Evolutionary conservation across 2,329 filamentous ascomycete species (phyloP).

Genomic region (Pseudovirgaria hyperparasitica): DNA sequence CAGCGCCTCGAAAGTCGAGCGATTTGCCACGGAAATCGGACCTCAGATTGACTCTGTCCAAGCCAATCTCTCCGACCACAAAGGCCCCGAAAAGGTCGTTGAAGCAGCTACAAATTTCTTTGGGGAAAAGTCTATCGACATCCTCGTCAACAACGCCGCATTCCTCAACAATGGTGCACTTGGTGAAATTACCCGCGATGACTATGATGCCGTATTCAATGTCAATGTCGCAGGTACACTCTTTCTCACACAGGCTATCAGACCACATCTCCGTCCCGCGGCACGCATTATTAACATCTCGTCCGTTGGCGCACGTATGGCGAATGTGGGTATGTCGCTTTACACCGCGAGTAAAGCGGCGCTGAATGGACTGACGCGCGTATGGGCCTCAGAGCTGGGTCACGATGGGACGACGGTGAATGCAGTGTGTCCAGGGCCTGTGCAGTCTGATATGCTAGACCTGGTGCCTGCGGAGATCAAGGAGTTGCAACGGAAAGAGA

Average conservation of each 20-base stretch:
- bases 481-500: slow-evolving; percentile 33
- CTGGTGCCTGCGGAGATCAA: slow-evolving; percentile 34
- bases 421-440: slow-evolving; percentile 42
- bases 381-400: slow-evolving; percentile 44
- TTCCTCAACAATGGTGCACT: slow-evolving; percentile 5
- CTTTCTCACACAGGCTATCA: slow-evolving; percentile 36
- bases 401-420: slow-evolving; percentile 43
- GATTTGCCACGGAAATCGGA: slow-evolving; percentile 22
- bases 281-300: slow-evolving; percentile 43
- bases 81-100: slow-evolving; percentile 24
- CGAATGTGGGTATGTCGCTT: slow-evolving; percentile 29
- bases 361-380: slow-evolving; percentile 42
- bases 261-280: slow-evolving; percentile 31
- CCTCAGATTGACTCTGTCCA: slow-evolving; percentile 23
- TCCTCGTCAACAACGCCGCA: slow-evolving; percentile 23
- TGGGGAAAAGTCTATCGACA: too few species aligned
- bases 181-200: slow-evolving; percentile 27
- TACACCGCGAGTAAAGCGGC: slow-evolving; percentile 45
- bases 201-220: slow-evolving; percentile 37
- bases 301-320: slow-evolving; percentile 34
- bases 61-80: slow-evolving; percentile 25
- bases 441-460: slow-evolving; percentile 41
- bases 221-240: slow-evolving; percentile 40
- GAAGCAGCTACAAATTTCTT: too few species aligned
- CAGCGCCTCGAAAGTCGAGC: slow-evolving; percentile 20